Percentiles rank a stretch among this genome's conserved stretches.
These are phyloP conservation scores for Microcos paniculata DNA, from an alignment of 345 rosid species.

Conservation along the genomic window DNA sequence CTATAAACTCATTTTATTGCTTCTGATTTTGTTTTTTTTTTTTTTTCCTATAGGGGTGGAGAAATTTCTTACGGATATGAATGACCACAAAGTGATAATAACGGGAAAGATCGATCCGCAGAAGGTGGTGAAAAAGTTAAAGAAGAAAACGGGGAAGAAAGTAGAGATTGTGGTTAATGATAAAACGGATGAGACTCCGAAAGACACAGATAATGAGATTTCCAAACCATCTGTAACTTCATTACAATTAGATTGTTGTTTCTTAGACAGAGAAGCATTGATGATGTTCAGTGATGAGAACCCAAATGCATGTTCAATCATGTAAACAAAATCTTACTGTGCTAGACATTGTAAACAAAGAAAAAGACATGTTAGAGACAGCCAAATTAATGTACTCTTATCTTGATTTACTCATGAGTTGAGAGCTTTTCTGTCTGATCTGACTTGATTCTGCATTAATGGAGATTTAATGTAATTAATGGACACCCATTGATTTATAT, in stretches of 20 bases:
- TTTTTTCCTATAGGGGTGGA: conserved; percentile 51
- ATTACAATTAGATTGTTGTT: conserved; percentile 14
- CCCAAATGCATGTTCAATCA: conserved; percentile 56
- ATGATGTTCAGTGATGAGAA: conserved; percentile 72
- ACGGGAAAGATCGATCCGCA: conserved; percentile 53
- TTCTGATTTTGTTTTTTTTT: neutral
- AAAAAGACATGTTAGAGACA: neutral
- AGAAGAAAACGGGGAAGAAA: conserved; percentile 62
- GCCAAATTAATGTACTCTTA: neutral
- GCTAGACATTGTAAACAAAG: neutral
- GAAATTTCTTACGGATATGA: conserved; percentile 66
- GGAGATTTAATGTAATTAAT: too few species aligned
- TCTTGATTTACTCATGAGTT: too few species aligned
- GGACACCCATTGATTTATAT: too few species aligned
- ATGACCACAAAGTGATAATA: conserved; percentile 55
- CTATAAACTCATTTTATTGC: neutral
- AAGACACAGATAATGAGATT: neutral
- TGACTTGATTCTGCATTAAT: too few species aligned
- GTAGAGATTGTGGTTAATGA: conserved; percentile 40
- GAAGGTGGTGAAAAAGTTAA: conserved; percentile 66
- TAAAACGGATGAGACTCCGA: conserved; percentile 18
- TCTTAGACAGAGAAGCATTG: conserved; percentile 24
- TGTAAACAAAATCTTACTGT: conserved; percentile 24
- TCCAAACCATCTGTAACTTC: neutral
- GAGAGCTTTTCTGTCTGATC: too few species aligned